These are phyloP conservation scores for Trichomonascaceae sp. DNA, from an alignment of 1,139 yeast species.

Conservation along the genomic window DNA sequence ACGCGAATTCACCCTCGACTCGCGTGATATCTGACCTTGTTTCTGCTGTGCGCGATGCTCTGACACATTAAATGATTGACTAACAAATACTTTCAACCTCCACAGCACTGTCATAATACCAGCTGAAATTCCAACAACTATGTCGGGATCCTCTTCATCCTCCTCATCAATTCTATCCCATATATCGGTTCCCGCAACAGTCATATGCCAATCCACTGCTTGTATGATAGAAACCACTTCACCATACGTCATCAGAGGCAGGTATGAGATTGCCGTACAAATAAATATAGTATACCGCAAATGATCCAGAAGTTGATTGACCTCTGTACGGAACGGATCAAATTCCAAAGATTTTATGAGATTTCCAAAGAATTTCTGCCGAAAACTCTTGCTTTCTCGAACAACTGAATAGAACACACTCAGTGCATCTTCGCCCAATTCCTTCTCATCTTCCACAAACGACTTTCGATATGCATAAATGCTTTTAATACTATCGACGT, in stretches of 20 bases:
- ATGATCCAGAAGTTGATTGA: conserved; percentile 15
- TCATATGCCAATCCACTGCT: conserved; percentile 21
- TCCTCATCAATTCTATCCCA: conserved; percentile 7
- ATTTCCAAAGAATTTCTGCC: conserved; percentile 41
- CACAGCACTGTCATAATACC: conserved; percentile 7
- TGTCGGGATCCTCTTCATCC: conserved; percentile 8
- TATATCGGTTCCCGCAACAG: conserved; percentile 1
- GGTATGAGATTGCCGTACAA: conserved; percentile 37
- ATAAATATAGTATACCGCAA: conserved; percentile 36
- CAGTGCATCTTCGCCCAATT: conserved; percentile 17
- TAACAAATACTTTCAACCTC: conserved; percentile 9
- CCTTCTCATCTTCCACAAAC: conserved; percentile 22
- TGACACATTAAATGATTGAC: conserved; percentile 8
- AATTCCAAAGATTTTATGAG: conserved; percentile 35
- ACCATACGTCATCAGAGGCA: conserved; percentile 39
- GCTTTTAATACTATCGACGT: conserved; percentile 55
- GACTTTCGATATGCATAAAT: conserved; percentile 45
- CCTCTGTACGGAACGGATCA: conserved; percentile 21
- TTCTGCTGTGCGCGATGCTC: conserved; percentile 5
- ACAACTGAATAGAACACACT: conserved; percentile 41
- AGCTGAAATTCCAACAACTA: conserved; percentile 10
- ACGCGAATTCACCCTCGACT: background rate
- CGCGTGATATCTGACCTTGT: background rate
- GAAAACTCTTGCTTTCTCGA: conserved; percentile 39
- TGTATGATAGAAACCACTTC: conserved; percentile 34